Evolutionary conservation across 768 basidiomycete species (phyloP).

Genomic region (Gloeopeniophorella convolvens): DNA sequence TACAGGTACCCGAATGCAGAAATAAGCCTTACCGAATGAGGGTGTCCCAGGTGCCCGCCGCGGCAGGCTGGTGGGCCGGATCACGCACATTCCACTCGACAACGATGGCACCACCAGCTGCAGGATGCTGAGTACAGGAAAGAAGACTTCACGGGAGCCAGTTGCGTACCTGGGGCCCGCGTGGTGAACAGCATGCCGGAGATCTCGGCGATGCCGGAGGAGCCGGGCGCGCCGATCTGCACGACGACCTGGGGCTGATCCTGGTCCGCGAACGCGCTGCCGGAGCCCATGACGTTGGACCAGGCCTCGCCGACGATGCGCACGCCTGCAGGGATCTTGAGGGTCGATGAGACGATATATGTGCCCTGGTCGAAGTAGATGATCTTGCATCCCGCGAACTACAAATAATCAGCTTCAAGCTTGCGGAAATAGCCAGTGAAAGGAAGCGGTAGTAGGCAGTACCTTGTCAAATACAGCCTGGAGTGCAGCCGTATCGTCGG

Average conservation of each 20-base stretch:
- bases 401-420: background rate
- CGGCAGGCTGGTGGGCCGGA: constrained; percentile 42
- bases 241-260: too few species aligned
- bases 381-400: constrained; percentile 72
- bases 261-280: too few species aligned
- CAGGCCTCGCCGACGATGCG: constrained; percentile 41
- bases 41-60: constrained; percentile 48
- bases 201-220: constrained; percentile 41
- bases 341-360: constrained; percentile 42
- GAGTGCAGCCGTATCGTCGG: constrained; percentile 71
- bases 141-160: background rate
- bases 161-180: constrained; percentile 30
- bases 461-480: constrained; percentile 54
- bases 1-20: background rate
- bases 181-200: constrained; percentile 40
- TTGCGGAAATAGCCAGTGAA: background rate
- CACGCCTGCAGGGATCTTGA: constrained; percentile 40
- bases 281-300: too few species aligned
- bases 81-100: constrained; percentile 53
- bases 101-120: constrained; percentile 52
- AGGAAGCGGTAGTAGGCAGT: background rate
- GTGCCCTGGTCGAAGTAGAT: constrained; percentile 73
- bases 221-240: too few species aligned
- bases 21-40: constrained; percentile 33
- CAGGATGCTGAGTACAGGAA: background rate